These are phyloP conservation scores for Hygrocybe punicea DNA, from an alignment of 768 basidiomycete genomes.

Conservation along the genomic window DNA sequence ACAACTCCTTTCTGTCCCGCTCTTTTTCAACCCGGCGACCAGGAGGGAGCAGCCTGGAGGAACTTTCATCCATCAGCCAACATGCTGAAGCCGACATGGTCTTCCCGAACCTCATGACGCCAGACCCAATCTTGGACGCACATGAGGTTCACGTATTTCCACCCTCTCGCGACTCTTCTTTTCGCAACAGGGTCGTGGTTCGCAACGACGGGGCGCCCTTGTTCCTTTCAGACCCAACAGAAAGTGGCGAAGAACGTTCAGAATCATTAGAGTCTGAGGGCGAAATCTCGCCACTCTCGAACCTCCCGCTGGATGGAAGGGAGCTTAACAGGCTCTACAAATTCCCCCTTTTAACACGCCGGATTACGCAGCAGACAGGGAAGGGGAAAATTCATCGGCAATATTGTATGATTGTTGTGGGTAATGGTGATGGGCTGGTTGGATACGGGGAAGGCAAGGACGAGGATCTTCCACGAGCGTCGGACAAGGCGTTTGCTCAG, in stretches of 20 bases:
- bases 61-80: not conserved
- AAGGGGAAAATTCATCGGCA: slow-evolving; percentile 82
- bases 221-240: slow-evolving; percentile 44
- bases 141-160: slow-evolving; percentile 53
- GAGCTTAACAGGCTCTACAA: slow-evolving; percentile 27
- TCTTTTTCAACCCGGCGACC: not conserved
- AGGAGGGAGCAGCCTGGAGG: not conserved
- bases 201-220: slow-evolving; percentile 65
- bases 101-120: slow-evolving; percentile 59
- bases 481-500: slow-evolving; percentile 54
- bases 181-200: slow-evolving; percentile 58
- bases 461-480: slow-evolving; percentile 49
- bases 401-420: slow-evolving; percentile 66
- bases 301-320: slow-evolving; percentile 21
- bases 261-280: slow-evolving; percentile 28
- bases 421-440: slow-evolving; percentile 79
- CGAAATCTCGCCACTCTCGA: slow-evolving; percentile 24
- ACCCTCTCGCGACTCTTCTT: slow-evolving; percentile 50
- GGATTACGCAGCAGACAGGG: slow-evolving; percentile 85
- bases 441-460: slow-evolving; percentile 83
- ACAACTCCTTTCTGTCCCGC: not conserved
- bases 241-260: slow-evolving; percentile 16
- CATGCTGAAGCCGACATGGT: not conserved
- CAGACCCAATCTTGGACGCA: slow-evolving; percentile 60
- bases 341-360: slow-evolving; percentile 46